A percentile compares a stretch with the other conserved stretches of the same genome.
These are phyloP conservation scores for Tetradesmus lagerheimii DNA, from an alignment of 139 green algal species.

Conservation along the genomic window DNA sequence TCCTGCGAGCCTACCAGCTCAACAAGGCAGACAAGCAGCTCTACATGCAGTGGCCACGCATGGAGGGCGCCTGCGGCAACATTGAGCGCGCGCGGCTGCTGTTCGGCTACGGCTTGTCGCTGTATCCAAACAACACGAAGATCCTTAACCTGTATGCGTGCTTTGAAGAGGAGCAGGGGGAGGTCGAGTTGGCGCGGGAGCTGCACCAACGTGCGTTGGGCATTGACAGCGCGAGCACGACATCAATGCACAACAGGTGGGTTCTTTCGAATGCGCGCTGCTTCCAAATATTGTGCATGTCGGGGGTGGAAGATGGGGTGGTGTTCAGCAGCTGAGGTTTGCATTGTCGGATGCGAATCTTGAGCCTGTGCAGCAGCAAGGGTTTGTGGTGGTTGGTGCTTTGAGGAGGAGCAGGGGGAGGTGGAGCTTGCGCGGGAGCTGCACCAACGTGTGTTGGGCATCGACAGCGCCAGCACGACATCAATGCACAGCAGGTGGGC, in stretches of 20 bases:
- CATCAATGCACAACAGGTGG: conserved; percentile 44
- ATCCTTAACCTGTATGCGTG: conserved; percentile 66
- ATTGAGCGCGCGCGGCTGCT: conserved; percentile 60
- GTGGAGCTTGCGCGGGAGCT: conserved; percentile 52
- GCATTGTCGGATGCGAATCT: no score
- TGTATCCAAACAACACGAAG: conserved; percentile 66
- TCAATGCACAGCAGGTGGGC: conserved; percentile 45
- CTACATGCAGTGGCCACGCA: conserved; percentile 59
- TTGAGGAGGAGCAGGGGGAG: conserved; percentile 60
- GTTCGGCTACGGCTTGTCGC: conserved; percentile 61
- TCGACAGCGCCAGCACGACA: conserved; percentile 32
- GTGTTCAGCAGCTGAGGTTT: no score
- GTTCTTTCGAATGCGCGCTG: no score
- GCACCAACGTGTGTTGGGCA: conserved; percentile 51
- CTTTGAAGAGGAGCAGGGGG: conserved; percentile 58
- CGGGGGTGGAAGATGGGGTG: no score
- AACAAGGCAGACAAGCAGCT: conserved; percentile 60
- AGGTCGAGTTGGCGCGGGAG: conserved; percentile 50
- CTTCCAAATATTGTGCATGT: no score
- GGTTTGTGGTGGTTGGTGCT: background rate
- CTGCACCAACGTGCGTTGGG: conserved; percentile 57
- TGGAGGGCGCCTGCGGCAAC: conserved; percentile 63
- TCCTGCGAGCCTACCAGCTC: conserved; percentile 62
- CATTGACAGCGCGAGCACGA: conserved; percentile 32
- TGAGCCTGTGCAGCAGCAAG: background rate